Base-by-base conservation (phyloP, 2,329 filamentous ascomycete species). In the Fusarium transvaalense region DNA sequence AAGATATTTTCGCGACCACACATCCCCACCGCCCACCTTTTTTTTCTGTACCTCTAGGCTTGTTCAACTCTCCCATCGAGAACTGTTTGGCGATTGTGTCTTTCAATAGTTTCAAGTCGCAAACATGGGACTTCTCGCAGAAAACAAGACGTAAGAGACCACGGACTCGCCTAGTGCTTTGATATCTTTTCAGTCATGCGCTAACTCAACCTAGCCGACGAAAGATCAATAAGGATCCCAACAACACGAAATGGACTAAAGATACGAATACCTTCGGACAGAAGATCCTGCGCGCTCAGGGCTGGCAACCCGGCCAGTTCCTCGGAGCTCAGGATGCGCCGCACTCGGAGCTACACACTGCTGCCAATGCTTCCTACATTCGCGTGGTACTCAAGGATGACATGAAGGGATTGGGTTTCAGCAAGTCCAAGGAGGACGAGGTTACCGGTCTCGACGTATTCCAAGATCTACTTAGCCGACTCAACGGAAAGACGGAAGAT, bases 241-340 rank as follows among this genome's bases (percentile, higher is more conserved):
- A 98, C 82, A 99, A 98, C 80, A 97, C 93, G 47, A 89, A 88
- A 85, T 99, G 96, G 96, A 90, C 91, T 58, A 90, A 91, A 75
- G 91, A 94, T 77, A 92, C 91, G 69, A 87, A 86, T 58, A 90
- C 89, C 55, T 98, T 96, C 78, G 96, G 96, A 72, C 94, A 97
- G 78, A 92, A 90, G 76, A 95, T 98, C 71, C 89, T 99, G 76
- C 88, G 90, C 50, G 85, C 91, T 17, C 94, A 97, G 75, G 96
- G 96, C 69, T 99, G 96, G 96, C 87, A 90, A 64, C 93, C 94
- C 0, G 96, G 96, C 35, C 86, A 91, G 69, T 92, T 88, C 54
- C 87, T 99, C 23, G 96, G 96, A 55, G 92, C 91, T 6, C 86
- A 91, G 74, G 85, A 94, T 76, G 89, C 93, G 10, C 81, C 89